Evolutionary conservation across 192 early-diverging fungal species (phyloP), one percentile per base, ranked within the genome.

Genomic region (Dimargaris cristalligena): DNA sequence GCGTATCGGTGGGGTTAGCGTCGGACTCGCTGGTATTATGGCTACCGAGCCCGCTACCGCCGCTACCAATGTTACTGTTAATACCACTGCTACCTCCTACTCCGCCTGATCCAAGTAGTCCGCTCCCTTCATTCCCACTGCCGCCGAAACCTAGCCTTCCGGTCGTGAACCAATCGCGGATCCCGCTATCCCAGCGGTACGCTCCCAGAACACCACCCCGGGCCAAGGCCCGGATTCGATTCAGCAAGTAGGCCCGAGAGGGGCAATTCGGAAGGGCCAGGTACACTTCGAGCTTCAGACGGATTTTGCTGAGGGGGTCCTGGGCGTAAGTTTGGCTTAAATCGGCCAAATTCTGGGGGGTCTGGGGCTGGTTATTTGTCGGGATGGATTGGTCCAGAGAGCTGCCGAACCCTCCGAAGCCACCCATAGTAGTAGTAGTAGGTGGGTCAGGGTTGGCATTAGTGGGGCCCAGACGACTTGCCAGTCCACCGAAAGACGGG

Each of bases 1-100:
- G 77, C 0, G 71, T 66, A 48, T 81, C 79, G 22, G 79, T 69
- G 1, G 79, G 79, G 22, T 72, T 63, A 6, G 60, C 23, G 18
- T 29, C 29, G 54, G 30, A 20, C 31, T 13, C 34, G 50, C 60
- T 60, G 59, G 45, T 65, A 65, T 3, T 55, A 10, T 3, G 50
- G 16, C 6, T 26, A 8, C 14, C 26, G 44, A 2, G 16, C 1
- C 20, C 38, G 47, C 48, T 29, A 25, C 23, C 20, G 31, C 44
- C 28, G 2, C 22, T 28, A 38, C 25, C 8, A 16, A n/a, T 35
- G 2, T 31, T 35, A 52, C 57, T 33, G 14, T 30, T 22, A 34
- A 41, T 28, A 30, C 30, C 50, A 9, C 14, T 31, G 34, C 46
- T 31, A 26, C 9, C 38, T 34, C 34, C 31, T 18, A 47, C 3